phyloP scores from a whole-genome alignment of 2,329 filamentous ascomycete species.

The Beauveria sp. region DNA sequence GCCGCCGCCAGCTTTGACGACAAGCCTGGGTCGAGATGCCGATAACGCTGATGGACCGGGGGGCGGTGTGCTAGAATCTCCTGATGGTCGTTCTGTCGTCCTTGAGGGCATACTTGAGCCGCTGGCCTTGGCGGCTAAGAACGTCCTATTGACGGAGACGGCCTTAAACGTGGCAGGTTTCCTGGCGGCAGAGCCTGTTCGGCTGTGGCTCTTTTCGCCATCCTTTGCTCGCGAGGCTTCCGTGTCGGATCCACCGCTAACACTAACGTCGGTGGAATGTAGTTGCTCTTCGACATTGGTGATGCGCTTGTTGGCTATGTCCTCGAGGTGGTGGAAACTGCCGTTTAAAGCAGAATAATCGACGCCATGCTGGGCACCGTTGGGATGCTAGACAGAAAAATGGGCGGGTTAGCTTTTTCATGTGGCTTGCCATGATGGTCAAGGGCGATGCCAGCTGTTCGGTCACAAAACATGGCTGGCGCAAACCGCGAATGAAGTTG shows the following conservation, averaged over 20 bases:
- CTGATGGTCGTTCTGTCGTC: slow-evolving; percentile 40
- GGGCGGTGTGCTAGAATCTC: slow-evolving; percentile 39
- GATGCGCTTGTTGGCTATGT: slow-evolving; percentile 51
- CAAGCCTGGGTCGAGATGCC: slow-evolving; percentile 59
- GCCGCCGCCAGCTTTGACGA: slow-evolving; percentile 64
- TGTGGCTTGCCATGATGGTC: background rate
- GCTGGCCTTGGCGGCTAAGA: slow-evolving; percentile 63
- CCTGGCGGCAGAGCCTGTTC: slow-evolving; percentile 55
- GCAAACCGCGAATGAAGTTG: background rate
- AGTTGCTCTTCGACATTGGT: slow-evolving; percentile 50
- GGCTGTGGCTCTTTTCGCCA: slow-evolving; percentile 51
- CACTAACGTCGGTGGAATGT: slow-evolving; percentile 58
- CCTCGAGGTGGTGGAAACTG: slow-evolving; percentile 36
- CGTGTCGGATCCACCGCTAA: slow-evolving; percentile 69
- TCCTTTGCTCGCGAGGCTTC: slow-evolving; percentile 58
- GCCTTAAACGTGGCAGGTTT: slow-evolving; percentile 76
- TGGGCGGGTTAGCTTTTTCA: background rate
- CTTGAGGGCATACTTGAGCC: slow-evolving; percentile 39
- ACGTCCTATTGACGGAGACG: slow-evolving; percentile 78
- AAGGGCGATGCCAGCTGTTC: background rate
- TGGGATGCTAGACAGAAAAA: slow-evolving; percentile 15
- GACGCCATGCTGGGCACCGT: slow-evolving; percentile 41
- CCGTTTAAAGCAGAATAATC: slow-evolving; percentile 42
- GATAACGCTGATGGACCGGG: slow-evolving; percentile 39
- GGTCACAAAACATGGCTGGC: slow-evolving; percentile 6